These are phyloP conservation scores for Colletotrichum salicis DNA, from an alignment of 2,329 filamentous ascomycete genomes.

Conservation along the genomic window DNA sequence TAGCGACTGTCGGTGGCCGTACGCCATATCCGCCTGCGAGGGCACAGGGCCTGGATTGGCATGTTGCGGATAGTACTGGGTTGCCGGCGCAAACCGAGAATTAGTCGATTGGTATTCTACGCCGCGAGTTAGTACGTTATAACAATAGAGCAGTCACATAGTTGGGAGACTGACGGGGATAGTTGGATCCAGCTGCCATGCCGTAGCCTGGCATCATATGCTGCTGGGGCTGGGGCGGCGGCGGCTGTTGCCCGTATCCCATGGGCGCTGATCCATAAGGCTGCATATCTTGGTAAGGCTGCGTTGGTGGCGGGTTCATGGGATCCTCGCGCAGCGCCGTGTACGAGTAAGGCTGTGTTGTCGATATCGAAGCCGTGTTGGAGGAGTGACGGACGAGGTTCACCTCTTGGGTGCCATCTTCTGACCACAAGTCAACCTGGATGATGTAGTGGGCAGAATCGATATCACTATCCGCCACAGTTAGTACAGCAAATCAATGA, in stretches of 20 bases:
- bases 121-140: not conserved
- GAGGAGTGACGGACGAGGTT: slow-evolving; percentile 73
- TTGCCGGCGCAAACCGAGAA: slow-evolving; percentile 48
- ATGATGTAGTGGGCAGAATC: slow-evolving; percentile 64
- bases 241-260: slow-evolving; percentile 29
- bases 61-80: slow-evolving; percentile 50
- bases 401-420: slow-evolving; percentile 72
- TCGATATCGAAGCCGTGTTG: slow-evolving; percentile 80
- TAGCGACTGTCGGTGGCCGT: slow-evolving; percentile 44
- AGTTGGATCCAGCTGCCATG: slow-evolving; percentile 35
- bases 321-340: slow-evolving; percentile 48
- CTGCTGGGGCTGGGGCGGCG: slow-evolving; percentile 3
- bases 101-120: slow-evolving; percentile 36
- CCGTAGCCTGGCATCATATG: slow-evolving; percentile 23
- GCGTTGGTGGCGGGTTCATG: slow-evolving; percentile 10
- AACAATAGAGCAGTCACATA: no score
- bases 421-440: slow-evolving; percentile 75
- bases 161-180: slow-evolving; percentile 18
- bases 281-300: slow-evolving; percentile 27
- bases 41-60: slow-evolving; percentile 43
- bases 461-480: slow-evolving; percentile 64
- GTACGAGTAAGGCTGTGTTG: slow-evolving; percentile 82
- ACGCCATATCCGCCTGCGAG: slow-evolving; percentile 40
- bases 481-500: slow-evolving; percentile 10
- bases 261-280: slow-evolving; percentile 20